Percentiles rank a stretch among this genome's conserved stretches.
Evolutionary conservation across 2,329 filamentous ascomycete genomes (phyloP).

Genomic region (Nigrospora sphaerica): DNA sequence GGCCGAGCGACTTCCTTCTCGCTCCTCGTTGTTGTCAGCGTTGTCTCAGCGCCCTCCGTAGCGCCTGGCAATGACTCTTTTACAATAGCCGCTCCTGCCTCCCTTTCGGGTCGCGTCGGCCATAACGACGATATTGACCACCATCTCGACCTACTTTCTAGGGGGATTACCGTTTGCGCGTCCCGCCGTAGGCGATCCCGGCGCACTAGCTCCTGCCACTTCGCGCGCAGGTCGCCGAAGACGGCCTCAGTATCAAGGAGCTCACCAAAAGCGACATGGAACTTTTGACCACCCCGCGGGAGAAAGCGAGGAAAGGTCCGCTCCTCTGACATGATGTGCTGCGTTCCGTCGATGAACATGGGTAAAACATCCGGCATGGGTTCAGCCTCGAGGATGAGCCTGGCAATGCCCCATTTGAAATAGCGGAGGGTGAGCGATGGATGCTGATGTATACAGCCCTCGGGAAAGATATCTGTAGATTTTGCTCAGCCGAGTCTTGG

Average conservation of each 20-base stretch:
- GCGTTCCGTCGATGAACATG: slow-evolving; percentile 89
- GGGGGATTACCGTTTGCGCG: too few species aligned
- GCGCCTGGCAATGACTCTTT: too few species aligned
- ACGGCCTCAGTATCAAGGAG: slow-evolving; percentile 63
- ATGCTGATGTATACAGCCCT: slow-evolving; percentile 89
- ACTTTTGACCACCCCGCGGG: slow-evolving; percentile 63
- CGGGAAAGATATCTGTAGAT: slow-evolving; percentile 72
- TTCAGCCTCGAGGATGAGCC: slow-evolving; percentile 83
- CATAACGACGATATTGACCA: background rate
- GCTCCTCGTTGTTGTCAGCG: background rate
- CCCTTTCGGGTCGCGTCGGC: background rate
- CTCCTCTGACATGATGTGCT: slow-evolving; percentile 81
- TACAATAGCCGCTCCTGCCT: slow-evolving; percentile 12
- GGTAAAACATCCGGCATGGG: slow-evolving; percentile 84
- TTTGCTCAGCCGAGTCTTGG: background rate
- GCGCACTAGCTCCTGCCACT: slow-evolving; percentile 64
- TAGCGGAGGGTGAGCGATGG: slow-evolving; percentile 76
- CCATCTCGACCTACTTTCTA: background rate
- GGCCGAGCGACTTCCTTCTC: background rate
- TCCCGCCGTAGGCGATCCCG: slow-evolving; percentile 37
- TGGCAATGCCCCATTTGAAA: slow-evolving; percentile 95
- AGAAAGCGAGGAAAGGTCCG: slow-evolving; percentile 73
- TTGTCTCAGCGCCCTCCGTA: too few species aligned
- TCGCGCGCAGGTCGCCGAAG: slow-evolving; percentile 69
- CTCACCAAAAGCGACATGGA: slow-evolving; percentile 74